These are phyloP conservation scores for Pilasporangium apinafurcum DNA, from an alignment of 352 stramenopile species.

Conservation along the genomic window DNA sequence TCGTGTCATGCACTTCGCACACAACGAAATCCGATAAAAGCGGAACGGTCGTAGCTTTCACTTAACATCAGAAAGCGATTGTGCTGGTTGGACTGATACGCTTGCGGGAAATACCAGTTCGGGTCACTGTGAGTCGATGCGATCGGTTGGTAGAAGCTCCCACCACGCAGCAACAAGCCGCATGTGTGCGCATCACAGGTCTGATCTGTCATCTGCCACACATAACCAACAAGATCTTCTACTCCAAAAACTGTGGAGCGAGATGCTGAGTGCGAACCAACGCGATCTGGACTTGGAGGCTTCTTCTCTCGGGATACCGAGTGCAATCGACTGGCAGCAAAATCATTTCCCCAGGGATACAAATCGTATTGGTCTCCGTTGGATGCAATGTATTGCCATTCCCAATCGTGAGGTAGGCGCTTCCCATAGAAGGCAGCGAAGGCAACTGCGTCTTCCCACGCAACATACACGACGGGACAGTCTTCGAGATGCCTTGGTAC, in stretches of 20 bases:
- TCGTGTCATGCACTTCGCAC: conserved; percentile 18
- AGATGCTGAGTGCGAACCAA: conserved; percentile 47
- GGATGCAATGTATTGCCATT: conserved; percentile 83
- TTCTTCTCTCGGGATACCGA: conserved; percentile 31
- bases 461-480: conserved; percentile 73
- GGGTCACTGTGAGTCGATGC: conserved; percentile 61
- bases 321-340: conserved; percentile 14
- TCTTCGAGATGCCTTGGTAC: conserved; percentile 36
- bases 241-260: conserved; percentile 41
- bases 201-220: conserved; percentile 85
- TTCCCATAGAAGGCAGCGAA: conserved; percentile 70
- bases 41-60: conserved; percentile 65
- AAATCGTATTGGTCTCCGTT: conserved; percentile 51
- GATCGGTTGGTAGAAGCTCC: conserved; percentile 66
- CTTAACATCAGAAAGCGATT: conserved; percentile 74
- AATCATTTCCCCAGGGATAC: conserved; percentile 55
- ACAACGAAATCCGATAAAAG: conserved; percentile 74
- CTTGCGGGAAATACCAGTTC: conserved; percentile 85
- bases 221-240: conserved; percentile 71
- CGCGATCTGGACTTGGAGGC: conserved; percentile 20
- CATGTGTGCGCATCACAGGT: conserved; percentile 82
- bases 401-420: conserved; percentile 74
- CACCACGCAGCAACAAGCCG: conserved; percentile 65
- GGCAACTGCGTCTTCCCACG: conserved; percentile 60
- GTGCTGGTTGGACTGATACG: conserved; percentile 50